Conservation (phyloP, 2,329 filamentous ascomycete species). For the Fusarium siculi region DNA sequence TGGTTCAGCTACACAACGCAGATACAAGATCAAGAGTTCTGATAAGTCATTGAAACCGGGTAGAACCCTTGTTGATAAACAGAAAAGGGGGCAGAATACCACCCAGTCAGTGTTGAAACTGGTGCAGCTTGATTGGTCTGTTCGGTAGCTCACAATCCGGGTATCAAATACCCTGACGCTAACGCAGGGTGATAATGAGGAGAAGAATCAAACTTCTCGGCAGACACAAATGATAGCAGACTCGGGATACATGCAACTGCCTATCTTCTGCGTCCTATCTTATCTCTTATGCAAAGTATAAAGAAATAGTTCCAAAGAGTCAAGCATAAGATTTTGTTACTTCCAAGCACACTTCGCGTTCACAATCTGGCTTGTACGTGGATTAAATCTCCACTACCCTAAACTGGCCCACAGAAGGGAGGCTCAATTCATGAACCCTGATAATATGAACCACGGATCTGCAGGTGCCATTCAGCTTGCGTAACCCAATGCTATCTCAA, state of each 20-base stretch:
- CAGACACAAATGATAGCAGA: neutral
- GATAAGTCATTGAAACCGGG: neutral
- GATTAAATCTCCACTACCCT: neutral
- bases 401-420: neutral
- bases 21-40: neutral
- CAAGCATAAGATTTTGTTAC: no score
- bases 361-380: neutral
- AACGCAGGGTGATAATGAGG: neutral
- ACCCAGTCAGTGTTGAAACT: rapidly evolving
- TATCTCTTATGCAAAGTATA: neutral
- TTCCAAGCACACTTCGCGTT: neutral
- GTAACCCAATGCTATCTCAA: neutral
- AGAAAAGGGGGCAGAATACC: neutral
- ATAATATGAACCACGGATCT: neutral
- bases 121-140: neutral
- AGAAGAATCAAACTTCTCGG: no score
- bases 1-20: neutral
- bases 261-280: neutral
- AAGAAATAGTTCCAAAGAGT: neutral
- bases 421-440: neutral
- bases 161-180: neutral
- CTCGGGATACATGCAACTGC: rapidly evolving
- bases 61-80: neutral
- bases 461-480: neutral
- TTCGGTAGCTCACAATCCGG: neutral